These are phyloP conservation scores for Coffea eugenioides DNA, from an alignment of 257 asterid species.

Conservation along the genomic window DNA sequence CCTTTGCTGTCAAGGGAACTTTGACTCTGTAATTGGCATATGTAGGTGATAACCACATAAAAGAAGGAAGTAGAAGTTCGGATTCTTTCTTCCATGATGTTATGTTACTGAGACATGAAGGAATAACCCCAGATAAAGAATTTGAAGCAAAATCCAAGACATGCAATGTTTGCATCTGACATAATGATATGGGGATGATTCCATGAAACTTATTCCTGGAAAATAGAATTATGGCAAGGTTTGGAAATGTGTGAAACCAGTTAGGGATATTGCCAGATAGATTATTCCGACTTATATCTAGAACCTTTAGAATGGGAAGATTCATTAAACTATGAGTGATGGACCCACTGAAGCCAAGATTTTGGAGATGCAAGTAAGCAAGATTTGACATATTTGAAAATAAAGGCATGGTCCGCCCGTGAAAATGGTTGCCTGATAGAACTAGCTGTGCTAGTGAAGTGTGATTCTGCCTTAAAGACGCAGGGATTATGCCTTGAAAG, in stretches of 20 bases:
- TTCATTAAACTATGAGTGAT: slow-evolving; percentile 1
- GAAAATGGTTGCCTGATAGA: slow-evolving; percentile 19
- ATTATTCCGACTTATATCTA: slow-evolving; percentile 15
- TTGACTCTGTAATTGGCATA: slow-evolving; percentile 11
- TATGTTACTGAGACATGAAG: slow-evolving; percentile 19
- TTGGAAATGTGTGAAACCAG: slow-evolving; percentile 11
- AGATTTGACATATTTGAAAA: slow-evolving; percentile 19
- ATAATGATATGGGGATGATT: slow-evolving; percentile 16
- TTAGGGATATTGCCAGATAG: slow-evolving; percentile 18
- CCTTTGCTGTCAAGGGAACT: slow-evolving; percentile 21
- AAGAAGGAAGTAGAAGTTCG: slow-evolving; percentile 3
- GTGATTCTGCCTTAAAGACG: slow-evolving; percentile 13
- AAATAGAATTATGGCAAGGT: slow-evolving; percentile 12
- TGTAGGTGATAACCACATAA: slow-evolving; percentile 7
- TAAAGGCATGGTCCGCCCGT: slow-evolving; percentile 8
- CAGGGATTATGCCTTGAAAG: slow-evolving; percentile 17
- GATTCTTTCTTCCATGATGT: slow-evolving; percentile 13
- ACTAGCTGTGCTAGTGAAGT: slow-evolving; percentile 15
- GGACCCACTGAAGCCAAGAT: slow-evolving; percentile 19
- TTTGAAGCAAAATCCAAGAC: slow-evolving; percentile 19
- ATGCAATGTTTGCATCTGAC: slow-evolving; percentile 11
- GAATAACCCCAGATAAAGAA: slow-evolving; percentile 7
- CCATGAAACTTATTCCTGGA: slow-evolving; percentile 19
- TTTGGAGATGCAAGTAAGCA: slow-evolving; percentile 17
- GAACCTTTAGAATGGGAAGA: slow-evolving; percentile 22